Conservation (phyloP, 106 monocot genomes). For the Gastrodia elata region DNA sequence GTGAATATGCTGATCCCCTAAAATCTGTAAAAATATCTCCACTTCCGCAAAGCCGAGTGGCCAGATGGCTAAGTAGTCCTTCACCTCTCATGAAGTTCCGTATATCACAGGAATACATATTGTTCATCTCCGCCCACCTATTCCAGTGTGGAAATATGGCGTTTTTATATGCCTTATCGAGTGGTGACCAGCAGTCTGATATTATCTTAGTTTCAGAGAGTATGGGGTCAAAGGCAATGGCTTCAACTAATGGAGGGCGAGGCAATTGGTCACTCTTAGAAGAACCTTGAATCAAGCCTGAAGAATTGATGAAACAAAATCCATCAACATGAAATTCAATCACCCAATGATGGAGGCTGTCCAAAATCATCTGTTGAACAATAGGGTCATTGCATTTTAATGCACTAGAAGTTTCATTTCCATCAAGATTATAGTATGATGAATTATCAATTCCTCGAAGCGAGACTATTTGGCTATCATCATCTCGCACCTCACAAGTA, state of each 20-base stretch:
- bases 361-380: slow-evolving; percentile 68
- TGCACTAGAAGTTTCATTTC: slow-evolving; percentile 20
- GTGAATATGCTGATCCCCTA: slow-evolving; percentile 66
- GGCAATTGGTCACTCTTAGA: slow-evolving; percentile 31
- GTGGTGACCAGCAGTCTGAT: slow-evolving; percentile 72
- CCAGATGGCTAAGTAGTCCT: slow-evolving; percentile 61
- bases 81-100: slow-evolving; percentile 77
- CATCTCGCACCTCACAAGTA: slow-evolving; percentile 58
- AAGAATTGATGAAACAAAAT: slow-evolving; percentile 72
- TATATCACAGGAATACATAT: slow-evolving; percentile 52
- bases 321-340: slow-evolving; percentile 83
- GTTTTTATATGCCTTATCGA: slow-evolving; percentile 38
- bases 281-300: slow-evolving; percentile 28
- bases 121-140: slow-evolving; percentile 81
- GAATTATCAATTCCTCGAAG: slow-evolving; percentile 81
- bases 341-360: slow-evolving; percentile 76
- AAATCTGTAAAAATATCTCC: slow-evolving; percentile 66
- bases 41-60: slow-evolving; percentile 87
- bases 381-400: slow-evolving; percentile 52
- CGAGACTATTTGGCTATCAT: slow-evolving; percentile 29
- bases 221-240: slow-evolving; percentile 77
- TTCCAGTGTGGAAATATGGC: slow-evolving; percentile 83
- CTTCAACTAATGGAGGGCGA: slow-evolving; percentile 60
- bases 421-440: slow-evolving; percentile 50
- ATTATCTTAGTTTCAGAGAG: slow-evolving; percentile 70